Evolutionary conservation across 2,329 filamentous ascomycete species (phyloP).

Genomic region (Davidsoniella neocaledoniae): DNA sequence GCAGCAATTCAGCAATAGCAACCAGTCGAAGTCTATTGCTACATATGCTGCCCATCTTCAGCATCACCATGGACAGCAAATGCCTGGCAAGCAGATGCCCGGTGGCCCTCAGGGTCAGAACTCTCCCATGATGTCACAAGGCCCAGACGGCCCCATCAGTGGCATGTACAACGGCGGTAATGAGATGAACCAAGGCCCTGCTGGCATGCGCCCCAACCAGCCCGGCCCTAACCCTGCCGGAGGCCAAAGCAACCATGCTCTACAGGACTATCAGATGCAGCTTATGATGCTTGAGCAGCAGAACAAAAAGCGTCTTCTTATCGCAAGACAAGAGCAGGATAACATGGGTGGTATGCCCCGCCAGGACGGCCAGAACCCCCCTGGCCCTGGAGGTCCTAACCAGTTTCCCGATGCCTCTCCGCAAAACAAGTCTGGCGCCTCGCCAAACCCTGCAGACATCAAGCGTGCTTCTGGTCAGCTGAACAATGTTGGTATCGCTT

Average conservation of each 20-base stretch:
- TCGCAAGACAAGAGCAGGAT: constrained; percentile 69
- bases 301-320: constrained; percentile 72
- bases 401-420: constrained; percentile 54
- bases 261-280: constrained; percentile 83
- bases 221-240: constrained; percentile 28
- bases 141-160: constrained; percentile 44
- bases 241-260: constrained; percentile 50
- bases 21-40: constrained; percentile 71
- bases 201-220: constrained; percentile 39
- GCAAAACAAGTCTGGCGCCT: constrained; percentile 50
- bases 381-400: constrained; percentile 40
- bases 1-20: constrained; percentile 40
- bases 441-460: constrained; percentile 63
- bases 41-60: constrained; percentile 74
- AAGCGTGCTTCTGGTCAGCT: constrained; percentile 63
- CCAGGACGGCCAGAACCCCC: constrained; percentile 34
- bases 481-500: constrained; percentile 50
- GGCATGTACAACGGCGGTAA: constrained; percentile 43
- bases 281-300: constrained; percentile 75
- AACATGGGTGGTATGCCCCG: constrained; percentile 32
- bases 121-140: constrained; percentile 66
- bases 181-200: constrained; percentile 34
- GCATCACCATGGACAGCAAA: constrained; percentile 64
- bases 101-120: constrained; percentile 57
- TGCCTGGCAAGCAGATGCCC: constrained; percentile 59